Conservation (phyloP, 2,329 filamentous ascomycete species). For the Hypoxylon sp. region DNA sequence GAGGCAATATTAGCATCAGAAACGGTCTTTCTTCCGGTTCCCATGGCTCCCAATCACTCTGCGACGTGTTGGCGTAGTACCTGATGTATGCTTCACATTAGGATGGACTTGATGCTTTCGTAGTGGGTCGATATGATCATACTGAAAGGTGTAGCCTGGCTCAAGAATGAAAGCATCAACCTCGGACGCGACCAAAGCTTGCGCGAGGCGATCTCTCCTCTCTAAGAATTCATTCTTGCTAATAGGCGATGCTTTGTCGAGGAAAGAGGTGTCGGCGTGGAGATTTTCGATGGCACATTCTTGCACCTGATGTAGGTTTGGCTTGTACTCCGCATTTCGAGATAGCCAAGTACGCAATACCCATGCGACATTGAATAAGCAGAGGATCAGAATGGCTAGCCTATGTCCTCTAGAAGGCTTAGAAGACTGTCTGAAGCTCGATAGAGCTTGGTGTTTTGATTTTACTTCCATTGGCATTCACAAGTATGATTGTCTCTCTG, state of each 20-base stretch:
- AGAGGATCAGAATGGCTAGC: background rate
- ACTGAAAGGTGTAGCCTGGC: constrained; percentile 75
- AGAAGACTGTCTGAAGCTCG: background rate
- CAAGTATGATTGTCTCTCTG: background rate
- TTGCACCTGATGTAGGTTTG: constrained; percentile 39
- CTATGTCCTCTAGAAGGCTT: background rate
- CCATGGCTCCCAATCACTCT: constrained; percentile 74
- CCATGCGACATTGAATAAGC: constrained; percentile 18
- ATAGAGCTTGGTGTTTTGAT: background rate
- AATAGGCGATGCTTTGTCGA: constrained; percentile 65
- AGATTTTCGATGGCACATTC: constrained; percentile 68
- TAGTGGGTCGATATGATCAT: constrained; percentile 13
- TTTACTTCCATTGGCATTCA: constrained; percentile 11
- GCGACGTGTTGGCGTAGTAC: constrained; percentile 74
- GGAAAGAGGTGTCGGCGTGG: constrained; percentile 65
- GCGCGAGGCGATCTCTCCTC: constrained; percentile 69
- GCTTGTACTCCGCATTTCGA: background rate
- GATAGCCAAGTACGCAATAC: constrained; percentile 17
- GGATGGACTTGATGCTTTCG: background rate
- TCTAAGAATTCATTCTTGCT: constrained; percentile 66
- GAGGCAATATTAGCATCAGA: constrained; percentile 71
- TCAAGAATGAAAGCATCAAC: constrained; percentile 74
- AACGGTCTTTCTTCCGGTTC: constrained; percentile 76
- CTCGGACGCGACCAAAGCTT: constrained; percentile 65
- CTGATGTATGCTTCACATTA: constrained; percentile 30